These are phyloP conservation scores for Chaetomiaceae sp. DNA, from an alignment of 2,329 filamentous ascomycete genomes.

Conservation along the genomic window DNA sequence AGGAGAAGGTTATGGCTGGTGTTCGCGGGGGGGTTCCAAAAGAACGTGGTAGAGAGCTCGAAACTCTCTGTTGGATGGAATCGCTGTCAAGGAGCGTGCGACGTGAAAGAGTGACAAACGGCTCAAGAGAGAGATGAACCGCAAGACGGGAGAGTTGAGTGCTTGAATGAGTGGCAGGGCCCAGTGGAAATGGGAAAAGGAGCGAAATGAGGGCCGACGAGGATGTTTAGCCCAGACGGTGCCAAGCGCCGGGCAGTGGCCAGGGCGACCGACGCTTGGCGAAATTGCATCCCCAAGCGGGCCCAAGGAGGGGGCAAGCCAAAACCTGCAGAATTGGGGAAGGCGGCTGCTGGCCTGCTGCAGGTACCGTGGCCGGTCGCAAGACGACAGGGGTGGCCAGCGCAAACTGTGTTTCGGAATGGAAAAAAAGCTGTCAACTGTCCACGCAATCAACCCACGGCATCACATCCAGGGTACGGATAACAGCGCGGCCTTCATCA, in stretches of 20 bases:
- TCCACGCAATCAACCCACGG: neutral
- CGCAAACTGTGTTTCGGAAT: neutral
- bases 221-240: conserved; percentile 16
- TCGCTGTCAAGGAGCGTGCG: conserved; percentile 18
- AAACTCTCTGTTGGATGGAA: conserved; percentile 50
- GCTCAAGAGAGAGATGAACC: conserved; percentile 27
- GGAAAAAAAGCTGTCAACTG: neutral
- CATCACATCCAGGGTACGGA: no score
- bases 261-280: conserved; percentile 20
- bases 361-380: conserved; percentile 21
- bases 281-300: conserved; percentile 25
- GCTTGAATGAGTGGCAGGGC: conserved; percentile 17
- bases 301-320: neutral
- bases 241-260: conserved; percentile 17
- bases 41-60: conserved; percentile 52
- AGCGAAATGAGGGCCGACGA: conserved; percentile 24
- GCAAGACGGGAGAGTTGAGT: conserved; percentile 16
- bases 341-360: conserved; percentile 22
- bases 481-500: neutral
- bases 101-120: conserved; percentile 21
- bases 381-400: conserved; percentile 3
- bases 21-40: conserved; percentile 37
- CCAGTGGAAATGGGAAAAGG: conserved; percentile 20
- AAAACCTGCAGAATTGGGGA: conserved; percentile 16
- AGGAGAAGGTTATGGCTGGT: no score